phyloP scores from a whole-genome alignment of 139 green algal species.

The Chlamydomonas eustigma region DNA sequence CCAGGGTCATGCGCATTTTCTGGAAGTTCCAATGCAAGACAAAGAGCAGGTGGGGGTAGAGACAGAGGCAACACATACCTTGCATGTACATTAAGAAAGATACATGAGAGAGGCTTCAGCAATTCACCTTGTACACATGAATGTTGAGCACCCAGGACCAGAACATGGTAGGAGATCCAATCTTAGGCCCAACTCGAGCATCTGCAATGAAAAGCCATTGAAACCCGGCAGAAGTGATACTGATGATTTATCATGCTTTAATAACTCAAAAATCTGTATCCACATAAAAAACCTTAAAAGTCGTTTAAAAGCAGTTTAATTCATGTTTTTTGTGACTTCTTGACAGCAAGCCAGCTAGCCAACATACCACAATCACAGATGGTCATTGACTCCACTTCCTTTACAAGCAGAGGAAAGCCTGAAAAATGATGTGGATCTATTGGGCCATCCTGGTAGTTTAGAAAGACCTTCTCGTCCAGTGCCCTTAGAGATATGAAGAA shows the following conservation, averaged over 20 bases:
- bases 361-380: constrained; percentile 11
- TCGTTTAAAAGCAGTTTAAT: too few relatives aligned
- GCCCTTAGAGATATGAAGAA: too few relatives aligned
- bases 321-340: too few relatives aligned
- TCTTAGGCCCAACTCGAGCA: not conserved
- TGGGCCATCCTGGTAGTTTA: constrained; percentile 5
- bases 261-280: too few relatives aligned
- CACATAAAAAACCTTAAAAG: too few relatives aligned
- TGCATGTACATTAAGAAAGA: not conserved
- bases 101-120: not conserved
- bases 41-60: not conserved
- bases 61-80: not conserved
- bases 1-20: too few relatives aligned
- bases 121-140: not conserved
- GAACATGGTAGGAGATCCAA: not conserved
- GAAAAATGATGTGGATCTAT: not conserved
- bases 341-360: too few relatives aligned
- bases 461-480: not conserved
- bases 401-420: not conserved
- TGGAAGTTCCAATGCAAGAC: not conserved
- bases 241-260: too few relatives aligned
- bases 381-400: not conserved
- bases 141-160: not conserved
- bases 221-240: too few relatives aligned
- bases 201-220: too few relatives aligned